A percentile compares a stretch with the other conserved stretches of the same genome.
Evolutionary conservation across 2,329 filamentous ascomycete species (phyloP).

Genomic region (Fusarium nygamai): DNA sequence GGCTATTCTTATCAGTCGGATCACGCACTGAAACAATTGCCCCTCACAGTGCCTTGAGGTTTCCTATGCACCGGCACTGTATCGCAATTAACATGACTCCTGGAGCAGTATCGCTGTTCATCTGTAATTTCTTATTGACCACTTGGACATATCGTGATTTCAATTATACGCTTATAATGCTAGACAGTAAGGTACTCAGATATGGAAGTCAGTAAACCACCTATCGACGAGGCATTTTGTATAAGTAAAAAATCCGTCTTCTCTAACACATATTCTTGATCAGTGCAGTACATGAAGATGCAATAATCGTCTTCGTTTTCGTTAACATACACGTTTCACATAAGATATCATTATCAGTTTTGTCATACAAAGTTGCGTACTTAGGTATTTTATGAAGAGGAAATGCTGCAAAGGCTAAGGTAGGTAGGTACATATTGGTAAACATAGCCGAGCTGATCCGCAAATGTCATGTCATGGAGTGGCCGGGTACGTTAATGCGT

Average conservation of each 20-base stretch:
- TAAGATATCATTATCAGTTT: neutral
- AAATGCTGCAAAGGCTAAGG: neutral
- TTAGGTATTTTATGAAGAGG: neutral
- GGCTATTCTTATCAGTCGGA: neutral
- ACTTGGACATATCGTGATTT: neutral
- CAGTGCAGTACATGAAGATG: neutral
- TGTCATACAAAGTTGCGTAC: neutral
- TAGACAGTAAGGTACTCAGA: neutral
- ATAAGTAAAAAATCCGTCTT: neutral
- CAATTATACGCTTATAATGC: neutral
- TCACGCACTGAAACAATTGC: neutral
- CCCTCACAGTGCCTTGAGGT: neutral
- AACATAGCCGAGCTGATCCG: neutral
- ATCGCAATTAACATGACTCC: neutral
- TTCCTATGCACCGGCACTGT: neutral
- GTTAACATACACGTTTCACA: neutral
- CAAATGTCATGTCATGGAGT: neutral
- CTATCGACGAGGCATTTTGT: neutral
- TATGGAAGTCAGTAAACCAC: neutral
- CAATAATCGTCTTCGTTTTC: neutral
- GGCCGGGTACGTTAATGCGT: neutral
- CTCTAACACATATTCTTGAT: neutral
- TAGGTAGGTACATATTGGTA: neutral
- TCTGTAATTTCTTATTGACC: neutral
- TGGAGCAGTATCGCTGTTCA: neutral